Evolutionary conservation across 108 stramenopile genomes (phyloP).

Genomic region (Nitzschia sp.): DNA sequence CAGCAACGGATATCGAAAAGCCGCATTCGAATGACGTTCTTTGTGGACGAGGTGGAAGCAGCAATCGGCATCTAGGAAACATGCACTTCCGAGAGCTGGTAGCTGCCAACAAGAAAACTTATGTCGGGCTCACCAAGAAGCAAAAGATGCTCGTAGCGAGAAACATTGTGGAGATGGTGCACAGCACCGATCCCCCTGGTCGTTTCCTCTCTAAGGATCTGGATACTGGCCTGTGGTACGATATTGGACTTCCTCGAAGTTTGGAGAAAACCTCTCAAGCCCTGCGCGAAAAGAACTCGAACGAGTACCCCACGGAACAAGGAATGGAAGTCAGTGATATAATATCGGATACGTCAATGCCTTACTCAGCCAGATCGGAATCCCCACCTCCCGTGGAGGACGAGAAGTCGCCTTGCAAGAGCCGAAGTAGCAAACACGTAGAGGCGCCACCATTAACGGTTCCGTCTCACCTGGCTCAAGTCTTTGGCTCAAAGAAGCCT

Average conservation of each 20-base stretch:
- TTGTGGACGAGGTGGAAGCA: constrained; percentile 78
- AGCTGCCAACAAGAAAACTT: constrained; percentile 52
- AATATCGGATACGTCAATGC: constrained; percentile 7
- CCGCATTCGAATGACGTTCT: constrained; percentile 76
- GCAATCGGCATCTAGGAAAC: constrained; percentile 83
- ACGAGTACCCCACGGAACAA: constrained; percentile 25
- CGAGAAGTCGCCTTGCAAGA: constrained; percentile 9
- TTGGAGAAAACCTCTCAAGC: constrained; percentile 70
- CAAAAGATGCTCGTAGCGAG: constrained; percentile 59
- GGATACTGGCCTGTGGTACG: constrained; percentile 47
- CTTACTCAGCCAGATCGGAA: constrained; percentile 4
- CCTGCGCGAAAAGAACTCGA: constrained; percentile 49
- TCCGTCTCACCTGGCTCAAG: constrained; percentile 27
- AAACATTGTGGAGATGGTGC: constrained; percentile 48
- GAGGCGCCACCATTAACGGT: constrained; percentile 34
- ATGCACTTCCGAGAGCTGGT: constrained; percentile 76
- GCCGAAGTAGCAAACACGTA: constrained; percentile 12
- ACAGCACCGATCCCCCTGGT: constrained; percentile 41
- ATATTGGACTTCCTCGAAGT: constrained; percentile 58
- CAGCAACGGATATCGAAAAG: constrained; percentile 21
- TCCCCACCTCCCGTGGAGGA: constrained; percentile 1
- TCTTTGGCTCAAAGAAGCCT: constrained; percentile 22
- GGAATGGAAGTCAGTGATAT: constrained; percentile 11
- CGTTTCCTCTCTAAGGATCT: constrained; percentile 58
- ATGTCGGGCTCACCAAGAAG: constrained; percentile 58